Evolutionary conservation across 257 asterid species (phyloP).

Genomic region (Asclepias syriaca): DNA sequence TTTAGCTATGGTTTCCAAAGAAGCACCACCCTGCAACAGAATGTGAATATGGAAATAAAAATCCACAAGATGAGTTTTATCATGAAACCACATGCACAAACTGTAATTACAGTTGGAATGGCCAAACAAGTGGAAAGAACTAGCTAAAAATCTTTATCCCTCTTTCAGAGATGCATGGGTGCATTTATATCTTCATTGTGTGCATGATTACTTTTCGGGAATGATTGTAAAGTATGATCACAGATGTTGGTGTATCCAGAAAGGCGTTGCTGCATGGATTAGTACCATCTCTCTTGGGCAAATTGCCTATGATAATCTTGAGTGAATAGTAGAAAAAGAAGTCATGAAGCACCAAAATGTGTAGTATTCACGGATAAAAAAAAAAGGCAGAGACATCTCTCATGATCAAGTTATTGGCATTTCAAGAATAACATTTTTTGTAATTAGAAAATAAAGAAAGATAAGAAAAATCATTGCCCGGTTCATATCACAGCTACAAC

Average conservation of each 20-base stretch:
- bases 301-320: neutral
- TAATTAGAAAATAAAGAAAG: neutral
- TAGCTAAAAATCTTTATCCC: neutral
- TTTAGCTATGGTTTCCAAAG: slow-evolving; percentile 81
- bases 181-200: neutral
- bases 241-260: neutral
- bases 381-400: neutral
- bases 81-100: neutral
- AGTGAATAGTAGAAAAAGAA: neutral
- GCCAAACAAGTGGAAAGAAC: neutral
- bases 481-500: neutral
- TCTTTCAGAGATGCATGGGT: neutral
- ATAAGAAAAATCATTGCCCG: neutral
- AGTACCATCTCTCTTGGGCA: too few relatives aligned
- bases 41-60: slow-evolving; percentile 1
- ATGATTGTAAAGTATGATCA: neutral
- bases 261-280: too few relatives aligned
- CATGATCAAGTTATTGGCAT: neutral
- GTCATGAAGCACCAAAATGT: neutral
- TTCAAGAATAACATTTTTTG: neutral
- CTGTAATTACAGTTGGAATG: neutral
- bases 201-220: neutral
- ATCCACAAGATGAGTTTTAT: neutral
- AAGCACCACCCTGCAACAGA: slow-evolving; percentile 68
- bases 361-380: neutral